These are phyloP conservation scores for Fusarium mexicanum DNA, from an alignment of 2,329 filamentous ascomycete species.

Conservation along the genomic window DNA sequence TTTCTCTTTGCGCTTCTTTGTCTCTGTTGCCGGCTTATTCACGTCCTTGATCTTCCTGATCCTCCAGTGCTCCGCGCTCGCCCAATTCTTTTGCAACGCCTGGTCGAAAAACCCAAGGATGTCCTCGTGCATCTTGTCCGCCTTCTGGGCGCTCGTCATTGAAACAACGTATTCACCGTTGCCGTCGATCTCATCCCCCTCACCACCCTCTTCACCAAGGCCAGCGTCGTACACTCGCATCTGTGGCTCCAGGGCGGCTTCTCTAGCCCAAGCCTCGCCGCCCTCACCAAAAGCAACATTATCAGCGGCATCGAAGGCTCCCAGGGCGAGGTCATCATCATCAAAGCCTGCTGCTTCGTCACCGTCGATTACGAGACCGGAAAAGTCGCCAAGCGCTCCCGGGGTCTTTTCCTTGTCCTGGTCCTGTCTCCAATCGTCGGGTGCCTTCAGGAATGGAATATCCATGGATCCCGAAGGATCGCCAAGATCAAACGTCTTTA, in stretches of 20 bases:
- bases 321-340: slow-evolving; percentile 75
- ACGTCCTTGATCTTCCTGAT: slow-evolving; percentile 90
- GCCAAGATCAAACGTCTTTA: slow-evolving; percentile 93
- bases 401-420: slow-evolving; percentile 69
- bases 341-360: slow-evolving; percentile 83
- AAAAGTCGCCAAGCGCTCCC: slow-evolving; percentile 70
- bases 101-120: slow-evolving; percentile 99
- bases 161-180: slow-evolving; percentile 81
- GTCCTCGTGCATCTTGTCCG: slow-evolving; percentile 83
- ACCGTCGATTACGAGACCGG: slow-evolving; percentile 86
- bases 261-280: slow-evolving; percentile 93
- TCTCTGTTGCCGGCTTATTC: slow-evolving; percentile 69
- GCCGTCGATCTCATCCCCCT: slow-evolving; percentile 55
- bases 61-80: slow-evolving; percentile 97
- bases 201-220: slow-evolving; percentile 64
- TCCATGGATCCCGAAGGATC: slow-evolving; percentile 86
- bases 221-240: slow-evolving; percentile 79
- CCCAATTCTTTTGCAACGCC: slow-evolving; percentile 96
- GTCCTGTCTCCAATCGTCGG: slow-evolving; percentile 84
- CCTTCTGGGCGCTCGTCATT: slow-evolving; percentile 73
- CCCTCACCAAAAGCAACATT: slow-evolving; percentile 94
- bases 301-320: slow-evolving; percentile 74
- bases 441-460: slow-evolving; percentile 89
- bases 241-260: slow-evolving; percentile 87
- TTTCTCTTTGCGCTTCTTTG: slow-evolving; percentile 87